Percentiles rank a stretch among this genome's conserved stretches.
phyloP scores from a whole-genome alignment of 1,284 basidiomycete genomes.

The Omphalotus olearius region DNA sequence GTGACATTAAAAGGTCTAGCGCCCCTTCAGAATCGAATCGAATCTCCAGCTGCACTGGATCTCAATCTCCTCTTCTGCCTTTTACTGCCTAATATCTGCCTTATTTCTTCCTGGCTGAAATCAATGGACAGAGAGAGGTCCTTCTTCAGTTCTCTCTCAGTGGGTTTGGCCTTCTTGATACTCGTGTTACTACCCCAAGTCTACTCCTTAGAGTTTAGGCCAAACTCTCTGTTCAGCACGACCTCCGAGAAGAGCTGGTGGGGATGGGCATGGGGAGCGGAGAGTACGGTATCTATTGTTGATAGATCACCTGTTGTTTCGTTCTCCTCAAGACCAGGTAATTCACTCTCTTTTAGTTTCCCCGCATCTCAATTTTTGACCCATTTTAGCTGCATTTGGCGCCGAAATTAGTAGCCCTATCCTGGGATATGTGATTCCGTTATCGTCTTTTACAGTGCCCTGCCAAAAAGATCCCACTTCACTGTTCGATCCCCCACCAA shows the following conservation, averaged over 20 bases:
- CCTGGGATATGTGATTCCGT: slow-evolving; percentile 73
- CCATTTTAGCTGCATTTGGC: slow-evolving; percentile 65
- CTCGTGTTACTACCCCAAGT: not conserved
- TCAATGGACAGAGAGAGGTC: not conserved
- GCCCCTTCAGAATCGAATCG: too few species aligned
- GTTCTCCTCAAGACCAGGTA: slow-evolving; percentile 58
- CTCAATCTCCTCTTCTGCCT: not conserved
- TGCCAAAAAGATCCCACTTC: slow-evolving; percentile 33
- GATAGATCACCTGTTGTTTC: slow-evolving; percentile 63
- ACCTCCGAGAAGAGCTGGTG: slow-evolving; percentile 50
- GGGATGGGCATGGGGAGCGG: slow-evolving; percentile 69
- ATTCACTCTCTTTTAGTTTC: slow-evolving; percentile 4
- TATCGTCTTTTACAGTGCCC: slow-evolving; percentile 62
- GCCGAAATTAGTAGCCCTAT: slow-evolving; percentile 65
- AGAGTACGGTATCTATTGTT: slow-evolving; percentile 75
- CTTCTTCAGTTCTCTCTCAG: not conserved
- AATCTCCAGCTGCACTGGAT: not conserved
- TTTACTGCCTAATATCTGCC: not conserved
- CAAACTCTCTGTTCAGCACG: slow-evolving; percentile 3
- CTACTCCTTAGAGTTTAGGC: slow-evolving; percentile 2
- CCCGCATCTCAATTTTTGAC: not conserved
- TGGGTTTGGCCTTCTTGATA: not conserved
- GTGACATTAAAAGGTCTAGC: too few species aligned
- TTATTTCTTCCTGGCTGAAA: not conserved
- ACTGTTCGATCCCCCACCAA: slow-evolving; percentile 25